A percentile compares a stretch with the other conserved stretches of the same genome.
Evolutionary conservation across 805 yeast species (phyloP).

Genomic region (Wickerhamiella siamensis): DNA sequence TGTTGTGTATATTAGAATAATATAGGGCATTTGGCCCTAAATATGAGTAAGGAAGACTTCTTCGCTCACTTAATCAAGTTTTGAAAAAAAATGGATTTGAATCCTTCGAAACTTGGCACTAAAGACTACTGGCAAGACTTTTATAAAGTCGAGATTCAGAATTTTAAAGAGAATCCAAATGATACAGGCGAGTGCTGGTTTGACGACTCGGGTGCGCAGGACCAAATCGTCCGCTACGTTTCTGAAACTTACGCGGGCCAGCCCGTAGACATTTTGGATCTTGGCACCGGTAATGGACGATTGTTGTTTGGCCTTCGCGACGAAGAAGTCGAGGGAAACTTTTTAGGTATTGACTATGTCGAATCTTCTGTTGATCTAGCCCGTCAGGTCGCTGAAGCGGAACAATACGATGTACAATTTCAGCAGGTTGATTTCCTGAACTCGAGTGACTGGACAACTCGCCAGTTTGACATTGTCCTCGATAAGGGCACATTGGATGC

Average conservation of each 20-base stretch:
- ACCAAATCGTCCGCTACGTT: conserved; percentile 61
- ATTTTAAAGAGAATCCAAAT: conserved; percentile 57
- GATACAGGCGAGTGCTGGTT: conserved; percentile 98
- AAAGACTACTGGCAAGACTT: conserved; percentile 85
- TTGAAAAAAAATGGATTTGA: background rate
- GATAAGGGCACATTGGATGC: conserved; percentile 98
- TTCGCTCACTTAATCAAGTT: no score
- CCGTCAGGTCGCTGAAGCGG: conserved; percentile 33
- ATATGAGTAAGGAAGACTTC: no score
- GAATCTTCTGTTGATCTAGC: conserved; percentile 71
- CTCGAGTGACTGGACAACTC: conserved; percentile 26
- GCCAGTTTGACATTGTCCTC: conserved; percentile 53
- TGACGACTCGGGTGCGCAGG: conserved; percentile 86
- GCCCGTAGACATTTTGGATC: conserved; percentile 39
- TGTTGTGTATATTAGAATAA: no score
- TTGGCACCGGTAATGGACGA: conserved; percentile 97
- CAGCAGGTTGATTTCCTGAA: conserved; percentile 55
- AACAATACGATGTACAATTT: conserved; percentile 31
- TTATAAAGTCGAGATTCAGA: conserved; percentile 55
- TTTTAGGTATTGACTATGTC: conserved; percentile 79
- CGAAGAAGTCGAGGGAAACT: conserved; percentile 37
- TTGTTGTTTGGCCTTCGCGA: conserved; percentile 61
- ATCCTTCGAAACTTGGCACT: conserved; percentile 70
- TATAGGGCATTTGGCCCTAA: no score
- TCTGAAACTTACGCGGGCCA: conserved; percentile 30